A percentile compares a stretch with the other conserved stretches of the same genome.
Conservation (phyloP, 2,329 filamentous ascomycete genomes). For the Fusarium ramigenum region DNA sequence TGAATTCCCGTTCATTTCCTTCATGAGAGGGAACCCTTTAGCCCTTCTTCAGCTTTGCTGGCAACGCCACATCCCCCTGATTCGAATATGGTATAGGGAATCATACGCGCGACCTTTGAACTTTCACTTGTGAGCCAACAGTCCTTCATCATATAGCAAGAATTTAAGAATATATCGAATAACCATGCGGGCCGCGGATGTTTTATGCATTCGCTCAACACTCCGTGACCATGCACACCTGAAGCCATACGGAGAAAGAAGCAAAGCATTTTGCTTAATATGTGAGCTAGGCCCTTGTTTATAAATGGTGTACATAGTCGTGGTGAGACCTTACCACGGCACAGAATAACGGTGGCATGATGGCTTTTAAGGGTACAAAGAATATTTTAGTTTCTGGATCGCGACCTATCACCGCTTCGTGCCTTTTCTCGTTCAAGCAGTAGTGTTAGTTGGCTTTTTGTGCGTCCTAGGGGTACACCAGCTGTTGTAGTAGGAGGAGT, state of each 20-base stretch:
- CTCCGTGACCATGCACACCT: slow-evolving; percentile 15
- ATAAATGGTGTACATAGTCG: slow-evolving; percentile 7
- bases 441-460: slow-evolving; percentile 68
- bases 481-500: slow-evolving; percentile 59
- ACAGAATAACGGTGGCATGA: not conserved
- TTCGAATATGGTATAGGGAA: slow-evolving; percentile 3
- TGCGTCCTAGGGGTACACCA: slow-evolving; percentile 61
- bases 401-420: slow-evolving; percentile 43
- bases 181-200: not conserved
- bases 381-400: slow-evolving; percentile 41
- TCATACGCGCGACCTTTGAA: not conserved
- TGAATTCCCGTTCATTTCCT: not conserved
- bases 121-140: not conserved
- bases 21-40: not conserved
- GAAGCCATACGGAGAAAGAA: not conserved
- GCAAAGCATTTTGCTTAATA: not conserved
- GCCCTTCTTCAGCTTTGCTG: not conserved
- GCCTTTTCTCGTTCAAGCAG: slow-evolving; percentile 64
- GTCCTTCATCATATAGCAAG: not conserved
- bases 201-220: slow-evolving; percentile 12
- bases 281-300: slow-evolving; percentile 1
- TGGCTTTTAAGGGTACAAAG: slow-evolving; percentile 10
- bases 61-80: slow-evolving; percentile 16
- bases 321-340: not conserved
- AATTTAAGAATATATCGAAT: not conserved